Base-by-base conservation (phyloP, 257 asterid species). In the Petunia secreta region DNA sequence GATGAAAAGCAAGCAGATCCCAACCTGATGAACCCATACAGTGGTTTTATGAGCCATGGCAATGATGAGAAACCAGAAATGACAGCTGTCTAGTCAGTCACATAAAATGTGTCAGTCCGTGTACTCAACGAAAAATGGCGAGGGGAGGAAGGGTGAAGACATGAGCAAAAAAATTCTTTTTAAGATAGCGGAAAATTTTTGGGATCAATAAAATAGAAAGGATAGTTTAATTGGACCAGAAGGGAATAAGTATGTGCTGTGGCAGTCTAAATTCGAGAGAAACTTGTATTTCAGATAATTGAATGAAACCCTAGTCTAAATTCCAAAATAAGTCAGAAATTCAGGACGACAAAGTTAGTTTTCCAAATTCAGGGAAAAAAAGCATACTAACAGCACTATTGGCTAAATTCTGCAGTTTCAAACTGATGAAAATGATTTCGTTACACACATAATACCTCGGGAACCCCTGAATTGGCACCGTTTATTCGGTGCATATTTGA, bases 41-140 rank as follows among this genome's bases (percentile, higher is more conserved):
- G 87, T 48, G 99, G 99, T 82, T 96, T 96, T 75, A 96, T 88
- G 80, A 96, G 98, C 98, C 99, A 96, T 36, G 98, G 99, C 77
- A 94, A 84, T 50, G 99, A 65, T 25, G 98, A 89, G 79, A 96
- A 86, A 78, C 99, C 99, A 87, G 93, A 83, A 85, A 96, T 89
- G 77, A 96, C 82, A 80, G 99, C 98, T 91, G 98, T 94, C 99
- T 96, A 94, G 90, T 85, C 87, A 88, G 86, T 67, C 89, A 85
- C 36, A 85, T 63, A 81, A 81, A 83, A 74, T 63, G 43, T 79
- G 86, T 90, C 79, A 92, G 94, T 84, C 81, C 71, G 80, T 79
- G 66, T 25, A 75, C 41, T 81, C 43, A 64, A 68, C 77, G 1
- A 34, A 25, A 11, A 34, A 71, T 71, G 77, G 77, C 50, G 25